These are phyloP conservation scores for Vitellaria paradoxa DNA, from an alignment of 179 eudicot genomes.

Conservation along the genomic window DNA sequence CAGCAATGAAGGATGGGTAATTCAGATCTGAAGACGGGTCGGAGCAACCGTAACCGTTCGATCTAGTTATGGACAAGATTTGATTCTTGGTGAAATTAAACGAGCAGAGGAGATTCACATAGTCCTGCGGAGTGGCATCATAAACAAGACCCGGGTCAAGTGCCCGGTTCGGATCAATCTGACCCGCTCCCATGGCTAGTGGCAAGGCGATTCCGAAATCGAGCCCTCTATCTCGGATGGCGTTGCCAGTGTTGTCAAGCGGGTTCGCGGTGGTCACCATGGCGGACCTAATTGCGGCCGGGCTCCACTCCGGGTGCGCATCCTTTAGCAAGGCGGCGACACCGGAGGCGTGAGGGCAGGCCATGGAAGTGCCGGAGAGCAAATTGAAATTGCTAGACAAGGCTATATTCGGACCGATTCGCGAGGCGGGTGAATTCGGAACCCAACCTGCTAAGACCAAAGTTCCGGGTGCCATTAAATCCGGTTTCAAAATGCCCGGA, in stretches of 20 bases:
- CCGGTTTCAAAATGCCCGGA: constrained; percentile 53
- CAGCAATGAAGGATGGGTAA: constrained; percentile 51
- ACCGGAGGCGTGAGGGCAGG: constrained; percentile 66
- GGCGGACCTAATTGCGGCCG: too few relatives aligned
- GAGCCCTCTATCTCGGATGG: constrained; percentile 19
- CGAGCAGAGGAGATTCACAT: constrained; percentile 37
- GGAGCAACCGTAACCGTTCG: constrained; percentile 27
- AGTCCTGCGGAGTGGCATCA: constrained; percentile 17
- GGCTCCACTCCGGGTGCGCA: constrained; percentile 28
- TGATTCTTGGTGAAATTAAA: constrained; percentile 32
- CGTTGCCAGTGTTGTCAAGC: constrained; percentile 31
- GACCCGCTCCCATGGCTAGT: constrained; percentile 15
- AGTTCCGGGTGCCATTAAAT: constrained; percentile 62
- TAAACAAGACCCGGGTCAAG: constrained; percentile 37
- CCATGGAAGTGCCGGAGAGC: constrained; percentile 64
- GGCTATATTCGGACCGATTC: constrained; percentile 25
- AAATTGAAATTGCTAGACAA: constrained; percentile 41
- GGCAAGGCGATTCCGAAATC: constrained; percentile 25
- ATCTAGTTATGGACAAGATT: constrained; percentile 22
- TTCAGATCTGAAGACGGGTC: constrained; percentile 38
- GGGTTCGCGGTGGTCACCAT: constrained; percentile 61
- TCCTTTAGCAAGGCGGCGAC: constrained; percentile 56
- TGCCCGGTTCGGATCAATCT: constrained; percentile 39
- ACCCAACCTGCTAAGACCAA: constrained; percentile 41
- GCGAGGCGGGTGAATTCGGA: constrained; percentile 22